Evolutionary conservation across 495 filamentous ascomycete species (phyloP), one percentile per base, ranked within the genome.

Genomic region (Parathielavia hyrcaniae): DNA sequence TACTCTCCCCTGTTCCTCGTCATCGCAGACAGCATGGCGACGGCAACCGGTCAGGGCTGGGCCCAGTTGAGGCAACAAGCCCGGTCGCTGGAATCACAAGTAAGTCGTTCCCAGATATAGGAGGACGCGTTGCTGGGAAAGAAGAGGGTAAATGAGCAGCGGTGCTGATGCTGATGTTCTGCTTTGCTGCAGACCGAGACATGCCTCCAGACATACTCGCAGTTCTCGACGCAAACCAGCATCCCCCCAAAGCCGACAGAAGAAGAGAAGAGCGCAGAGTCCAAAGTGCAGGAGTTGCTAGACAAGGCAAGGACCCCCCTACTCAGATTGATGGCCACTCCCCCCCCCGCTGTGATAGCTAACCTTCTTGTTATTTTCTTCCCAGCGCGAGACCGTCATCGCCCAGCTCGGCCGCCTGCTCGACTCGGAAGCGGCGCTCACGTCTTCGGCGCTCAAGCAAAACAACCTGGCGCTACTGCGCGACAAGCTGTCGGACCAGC

Each of bases 11-110:
- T 53, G 45, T 45, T 53, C 39, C 35, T 32, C 58, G 40, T 50
- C 45, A 49, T 46, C 19, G 23, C 30, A 47, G 34, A 22, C 57
- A 55, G 58, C 43, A 93, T 93, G 89, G 81, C 89, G 35, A 75
- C 89, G 49, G 87, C 88, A 23, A 82, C 88, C 61, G 87, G 72
- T 44, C 70, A 85, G 55, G 91, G 90, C 69, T 98, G 93, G 93
- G 86, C 90, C 61, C 93, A 97, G 75, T 83, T 98, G 54, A 87
- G 93, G 62, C 90, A 96, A 73, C 93, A 97, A 72, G 89, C 91
- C 52, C 81, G 95, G 63, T 82, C 86, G 20, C 78, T 97, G 59
- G 95, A 98, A 71, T 89, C 88, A 58, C 95, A 98, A 79, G 93
- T 96, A 81, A 35, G 16, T 23, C 23, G 35, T 22, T 4, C 43